Base-by-base conservation (phyloP, 768 basidiomycete species). In the Auriscalpium orientale region DNA sequence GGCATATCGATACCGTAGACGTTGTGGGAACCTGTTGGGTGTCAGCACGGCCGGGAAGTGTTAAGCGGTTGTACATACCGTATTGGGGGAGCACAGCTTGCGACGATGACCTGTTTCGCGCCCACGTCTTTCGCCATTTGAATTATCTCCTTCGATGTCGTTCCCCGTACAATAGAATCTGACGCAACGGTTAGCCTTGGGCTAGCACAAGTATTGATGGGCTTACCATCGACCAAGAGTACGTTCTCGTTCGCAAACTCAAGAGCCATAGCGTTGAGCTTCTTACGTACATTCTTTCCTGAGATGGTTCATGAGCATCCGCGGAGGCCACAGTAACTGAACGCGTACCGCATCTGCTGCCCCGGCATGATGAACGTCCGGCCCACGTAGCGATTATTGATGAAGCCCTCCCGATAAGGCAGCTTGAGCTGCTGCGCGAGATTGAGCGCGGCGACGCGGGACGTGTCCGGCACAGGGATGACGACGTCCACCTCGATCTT, bases 1-100 rank as follows among this genome's bases (percentile, higher is more conserved):
- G 97, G 95, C 97, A 98, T 99, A 74, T 99, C 97, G 67, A 99
- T 99, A 18, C 97, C 97, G 70, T 99, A 98, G 5, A 99, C 97
- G 67, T 98, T 97, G 5, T n/a, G 94, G 87, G 68, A 84, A 82
- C 28, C 91, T 91, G 56, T 1, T 7, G 28, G 5, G 4, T 7
- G 4, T 28, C 28, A 28, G 28, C 28, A 7, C 28, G 28, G 28
- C 28, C 28, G 28, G 28, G 28, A 5, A 7, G 50, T 35, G 43
- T 48, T 20, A 10, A 34, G 34, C 16, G 16, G 3, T 15, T 6
- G 51, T 6, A 63, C 76, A 45, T 58, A 91, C 83, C 95, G 83
- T 64, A 99, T 98, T 1, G 97, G 92, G 7, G 97, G 97, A 8
- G 97, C 92, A 66, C 97, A 98, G 50, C 93, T 95, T 1, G 97